Percentiles rank a stretch among this genome's conserved stretches.
Evolutionary conservation across 139 green algal genomes (phyloP).

Genomic region (Coelastrella sp.): DNA sequence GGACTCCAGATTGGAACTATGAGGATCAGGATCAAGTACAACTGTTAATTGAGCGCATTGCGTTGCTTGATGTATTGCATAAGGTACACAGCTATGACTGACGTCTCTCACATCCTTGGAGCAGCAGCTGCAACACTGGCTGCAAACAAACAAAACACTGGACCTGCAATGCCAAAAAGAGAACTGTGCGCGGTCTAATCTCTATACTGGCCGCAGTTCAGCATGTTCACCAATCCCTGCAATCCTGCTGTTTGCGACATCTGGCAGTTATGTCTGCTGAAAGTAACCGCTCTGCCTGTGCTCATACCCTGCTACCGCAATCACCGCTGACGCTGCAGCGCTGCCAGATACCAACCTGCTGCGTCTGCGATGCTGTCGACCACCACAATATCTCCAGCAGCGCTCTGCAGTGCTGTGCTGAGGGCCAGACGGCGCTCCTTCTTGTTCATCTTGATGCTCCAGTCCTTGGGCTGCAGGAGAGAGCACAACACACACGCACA

Average conservation of each 20-base stretch:
- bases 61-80: neutral
- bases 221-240: neutral
- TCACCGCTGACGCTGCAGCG: too few species aligned
- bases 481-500: neutral
- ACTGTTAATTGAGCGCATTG: neutral
- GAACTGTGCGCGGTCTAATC: neutral
- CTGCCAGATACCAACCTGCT: neutral
- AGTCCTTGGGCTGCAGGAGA: conserved; percentile 90
- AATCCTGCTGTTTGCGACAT: too few species aligned
- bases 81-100: too few species aligned
- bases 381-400: conserved; percentile 89
- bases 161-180: neutral
- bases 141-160: too few species aligned
- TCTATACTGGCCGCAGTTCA: too few species aligned
- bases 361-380: conserved; percentile 66
- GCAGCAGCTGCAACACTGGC: too few species aligned
- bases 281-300: neutral
- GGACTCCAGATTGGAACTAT: too few species aligned
- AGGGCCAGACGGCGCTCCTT: conserved; percentile 97
- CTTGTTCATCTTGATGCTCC: conserved; percentile 99
- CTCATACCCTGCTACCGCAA: too few species aligned
- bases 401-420: conserved; percentile 93
- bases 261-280: too few species aligned
- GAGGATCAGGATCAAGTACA: too few species aligned
- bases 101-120: too few species aligned